Base-by-base conservation (phyloP, 2,329 filamentous ascomycete genomes). In the Phoma sp. region DNA sequence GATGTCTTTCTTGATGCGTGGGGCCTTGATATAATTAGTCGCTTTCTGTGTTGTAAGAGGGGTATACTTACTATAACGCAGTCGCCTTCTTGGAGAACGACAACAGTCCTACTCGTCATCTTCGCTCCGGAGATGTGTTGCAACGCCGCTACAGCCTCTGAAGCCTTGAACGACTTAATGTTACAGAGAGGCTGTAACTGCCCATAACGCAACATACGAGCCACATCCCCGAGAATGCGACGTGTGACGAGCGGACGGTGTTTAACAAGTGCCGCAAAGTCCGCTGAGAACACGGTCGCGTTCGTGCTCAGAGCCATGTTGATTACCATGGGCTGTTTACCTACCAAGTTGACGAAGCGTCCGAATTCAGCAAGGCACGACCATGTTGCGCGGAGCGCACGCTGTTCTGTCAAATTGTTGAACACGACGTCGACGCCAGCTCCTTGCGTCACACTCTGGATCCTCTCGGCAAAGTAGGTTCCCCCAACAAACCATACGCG, bases 351-450 rank as follows among this genome's bases (percentile, higher is more conserved):
- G 14, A 67, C 43, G 17, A 67, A 56, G 7, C 60, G 52, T 14
- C 68, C 69, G 29, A 66, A 69, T 9, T 59, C 33, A 1, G 80
- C 78, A 3, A 83, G 66, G 38, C 78, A 81, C 7, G 71, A 55
- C 78, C 77, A 83, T 0, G 76, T 78, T 0, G 75, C 72, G 2
- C 56, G 56, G 12, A 72, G 47, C 4, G 57, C 18, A 18, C 69
- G 59, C 3, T 60, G 62, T 4, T 69, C 60, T 7, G 61, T 42
- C 1, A 57, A n/a, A 14, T 38, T 52, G 55, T 71, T 76, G 46
- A 76, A 54, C 5, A 74, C 56, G 5, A 77, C 68, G 53, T 77
- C 71, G 10, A 76, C 66, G n/a, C 75, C 75, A 6, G 40, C 38
- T 14, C 58, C 64, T 10, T 60, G 37, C 0, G 75, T 77, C 15